These are phyloP conservation scores for Fusarium neocosmosporiellum DNA, from an alignment of 2,329 filamentous ascomycete genomes.

Conservation along the genomic window DNA sequence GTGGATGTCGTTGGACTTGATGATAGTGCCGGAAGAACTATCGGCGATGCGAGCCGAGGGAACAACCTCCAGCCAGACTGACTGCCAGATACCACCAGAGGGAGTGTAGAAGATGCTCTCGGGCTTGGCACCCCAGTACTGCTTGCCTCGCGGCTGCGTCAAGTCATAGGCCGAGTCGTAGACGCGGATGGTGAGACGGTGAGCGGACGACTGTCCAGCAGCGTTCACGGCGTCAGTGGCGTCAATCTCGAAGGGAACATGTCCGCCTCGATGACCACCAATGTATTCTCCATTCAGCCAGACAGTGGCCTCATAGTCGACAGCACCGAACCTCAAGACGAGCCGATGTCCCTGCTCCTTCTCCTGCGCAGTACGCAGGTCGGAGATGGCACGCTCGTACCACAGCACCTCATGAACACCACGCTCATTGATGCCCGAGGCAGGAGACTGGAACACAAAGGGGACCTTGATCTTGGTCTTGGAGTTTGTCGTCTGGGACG, in stretches of 20 bases:
- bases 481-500: slow-evolving; percentile 47
- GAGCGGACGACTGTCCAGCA: slow-evolving; percentile 36
- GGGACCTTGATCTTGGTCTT: slow-evolving; percentile 70
- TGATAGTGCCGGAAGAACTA: slow-evolving; percentile 67
- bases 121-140: slow-evolving; percentile 71
- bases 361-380: slow-evolving; percentile 59
- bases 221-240: slow-evolving; percentile 60
- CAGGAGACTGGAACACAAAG: slow-evolving; percentile 73
- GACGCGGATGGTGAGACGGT: slow-evolving; percentile 66
- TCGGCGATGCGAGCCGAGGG: slow-evolving; percentile 64
- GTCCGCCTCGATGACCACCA: slow-evolving; percentile 67
- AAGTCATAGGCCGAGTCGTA: slow-evolving; percentile 73
- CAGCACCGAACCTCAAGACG: slow-evolving; percentile 68
- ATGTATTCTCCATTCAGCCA: slow-evolving; percentile 66
- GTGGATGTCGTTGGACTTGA: slow-evolving; percentile 65
- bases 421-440: slow-evolving; percentile 70
- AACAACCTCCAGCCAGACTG: slow-evolving; percentile 67
- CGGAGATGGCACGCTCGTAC: slow-evolving; percentile 68
- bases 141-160: slow-evolving; percentile 74
- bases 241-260: slow-evolving; percentile 69
- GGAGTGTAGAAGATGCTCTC: slow-evolving; percentile 71
- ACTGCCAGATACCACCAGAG: slow-evolving; percentile 68
- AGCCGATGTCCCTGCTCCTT: slow-evolving; percentile 55
- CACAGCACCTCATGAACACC: slow-evolving; percentile 75
- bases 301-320: slow-evolving; percentile 69